Base-by-base conservation (phyloP, 75 land plant genomes). In the Pseudotsuga menziesii region DNA sequence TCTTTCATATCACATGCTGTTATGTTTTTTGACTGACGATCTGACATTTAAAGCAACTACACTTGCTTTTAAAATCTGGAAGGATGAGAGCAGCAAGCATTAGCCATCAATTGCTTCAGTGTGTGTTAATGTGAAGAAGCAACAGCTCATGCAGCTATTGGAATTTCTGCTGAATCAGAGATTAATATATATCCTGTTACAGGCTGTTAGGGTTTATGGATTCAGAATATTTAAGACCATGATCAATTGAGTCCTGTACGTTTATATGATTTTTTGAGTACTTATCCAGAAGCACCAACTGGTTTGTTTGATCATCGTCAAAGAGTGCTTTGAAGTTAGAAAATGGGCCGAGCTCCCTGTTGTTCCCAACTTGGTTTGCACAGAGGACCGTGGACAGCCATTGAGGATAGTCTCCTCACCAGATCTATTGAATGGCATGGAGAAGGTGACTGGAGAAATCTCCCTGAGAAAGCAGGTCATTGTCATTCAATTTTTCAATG, bases 371-470 rank as follows among this genome's bases (percentile, higher is more conserved):
- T 75, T 0, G 89, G 86, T 26, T 60, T 89, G 72, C 78, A 81
- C 73, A 82, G 82, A 74, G 89, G 91, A n/a, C 87, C 91, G 16
- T 89, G 91, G 91, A 87, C 89, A 15, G 75, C 80, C 26, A 83
- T 44, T n/a, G 91, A 89, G 77, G 91, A 89, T 71, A 73, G 64
- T 54, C 39, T 89, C 71, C 82, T 89, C 3, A 70, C 81, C 2
- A 72, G 78, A 3, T 84, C 79, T 56, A 81, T 87, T 39, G 78
- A 85, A 63, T 54, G 58, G 55, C 84, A 89, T 77, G 89, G 89
- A 25, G 91, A 85, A 82, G 91, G 91, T 61, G 59, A 82, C 52
- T 89, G 89, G 91, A 79, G 86, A 61, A 73, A 75, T 41, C 54
- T 89, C 11, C 91, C 91, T 44, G 82, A 84, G 57, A 74, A 77